phyloP scores from a whole-genome alignment of 345 rosid genomes.

The Gossypium anomalum region DNA sequence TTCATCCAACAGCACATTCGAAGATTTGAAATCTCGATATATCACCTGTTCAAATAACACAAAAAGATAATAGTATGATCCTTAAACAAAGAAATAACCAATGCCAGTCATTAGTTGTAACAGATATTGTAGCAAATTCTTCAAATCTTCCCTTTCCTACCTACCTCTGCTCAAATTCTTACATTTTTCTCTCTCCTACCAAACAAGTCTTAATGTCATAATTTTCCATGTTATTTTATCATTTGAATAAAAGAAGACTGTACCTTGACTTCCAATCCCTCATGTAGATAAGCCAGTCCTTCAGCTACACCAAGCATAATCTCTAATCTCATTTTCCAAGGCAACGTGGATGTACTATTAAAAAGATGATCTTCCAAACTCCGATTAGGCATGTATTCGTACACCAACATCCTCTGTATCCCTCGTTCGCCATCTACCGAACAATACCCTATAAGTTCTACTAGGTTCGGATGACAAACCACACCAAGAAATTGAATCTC shows the following conservation, averaged over 20 bases:
- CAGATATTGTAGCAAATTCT: no score
- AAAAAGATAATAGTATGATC: constrained; percentile 3
- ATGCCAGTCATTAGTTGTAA: neutral
- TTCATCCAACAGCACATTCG: constrained; percentile 77
- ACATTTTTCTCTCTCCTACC: no score
- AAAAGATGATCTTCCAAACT: constrained; percentile 90
- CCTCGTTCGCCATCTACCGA: constrained; percentile 58
- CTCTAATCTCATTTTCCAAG: constrained; percentile 77
- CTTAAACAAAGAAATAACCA: neutral
- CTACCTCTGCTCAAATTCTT: no score
- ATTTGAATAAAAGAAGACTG: neutral
- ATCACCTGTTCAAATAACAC: constrained; percentile 53
- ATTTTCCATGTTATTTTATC: neutral
- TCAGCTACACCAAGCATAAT: constrained; percentile 88
- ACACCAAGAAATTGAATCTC: constrained; percentile 88
- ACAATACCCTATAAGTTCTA: constrained; percentile 81
- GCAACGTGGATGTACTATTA: constrained; percentile 30
- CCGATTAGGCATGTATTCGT: constrained; percentile 73
- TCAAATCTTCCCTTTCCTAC: no score
- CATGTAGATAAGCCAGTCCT: constrained; percentile 79
- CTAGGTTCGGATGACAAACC: constrained; percentile 80
- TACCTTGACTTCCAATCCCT: constrained; percentile 68
- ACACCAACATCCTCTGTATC: constrained; percentile 62
- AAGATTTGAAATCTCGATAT: constrained; percentile 84
- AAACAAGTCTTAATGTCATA: neutral